These are phyloP conservation scores for Arthrinium puccinioides DNA, from an alignment of 2,329 filamentous ascomycete genomes.

Conservation along the genomic window DNA sequence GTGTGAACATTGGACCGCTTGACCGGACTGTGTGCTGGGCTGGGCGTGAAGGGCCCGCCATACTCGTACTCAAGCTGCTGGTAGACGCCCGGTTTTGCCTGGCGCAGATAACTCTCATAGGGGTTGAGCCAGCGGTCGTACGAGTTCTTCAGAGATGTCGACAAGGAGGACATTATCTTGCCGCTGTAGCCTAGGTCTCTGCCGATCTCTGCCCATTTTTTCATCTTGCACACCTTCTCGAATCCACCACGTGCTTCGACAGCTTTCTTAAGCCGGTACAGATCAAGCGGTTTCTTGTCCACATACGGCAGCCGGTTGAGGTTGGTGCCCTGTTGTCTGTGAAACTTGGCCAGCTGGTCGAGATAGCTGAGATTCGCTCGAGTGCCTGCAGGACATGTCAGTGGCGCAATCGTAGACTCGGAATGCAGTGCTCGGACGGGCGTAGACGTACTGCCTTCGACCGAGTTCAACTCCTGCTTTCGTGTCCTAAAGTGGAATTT, in stretches of 20 bases:
- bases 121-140: constrained; percentile 96
- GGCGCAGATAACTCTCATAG: constrained; percentile 87
- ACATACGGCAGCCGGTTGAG: constrained; percentile 92
- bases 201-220: constrained; percentile 99
- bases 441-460: constrained; percentile 79
- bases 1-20: constrained; percentile 57
- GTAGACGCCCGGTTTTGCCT: constrained; percentile 93
- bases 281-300: constrained; percentile 91
- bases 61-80: constrained; percentile 91
- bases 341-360: constrained; percentile 90
- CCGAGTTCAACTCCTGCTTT: constrained; percentile 93
- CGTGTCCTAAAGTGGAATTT: constrained; percentile 95
- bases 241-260: constrained; percentile 93
- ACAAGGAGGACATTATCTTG: constrained; percentile 99
- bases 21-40: constrained; percentile 60
- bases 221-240: constrained; percentile 91
- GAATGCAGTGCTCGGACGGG: constrained; percentile 2
- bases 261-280: constrained; percentile 94
- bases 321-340: constrained; percentile 93
- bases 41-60: constrained; percentile 82
- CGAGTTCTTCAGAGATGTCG: constrained; percentile 95
- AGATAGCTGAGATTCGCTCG: constrained; percentile 94
- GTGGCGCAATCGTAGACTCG: neutral
- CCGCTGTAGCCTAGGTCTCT: constrained; percentile 95
- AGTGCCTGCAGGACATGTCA: constrained; percentile 74